Percentiles rank a stretch among this genome's conserved stretches.
phyloP scores from a whole-genome alignment of 2,329 filamentous ascomycete genomes.

The Aquanectria penicillioides region DNA sequence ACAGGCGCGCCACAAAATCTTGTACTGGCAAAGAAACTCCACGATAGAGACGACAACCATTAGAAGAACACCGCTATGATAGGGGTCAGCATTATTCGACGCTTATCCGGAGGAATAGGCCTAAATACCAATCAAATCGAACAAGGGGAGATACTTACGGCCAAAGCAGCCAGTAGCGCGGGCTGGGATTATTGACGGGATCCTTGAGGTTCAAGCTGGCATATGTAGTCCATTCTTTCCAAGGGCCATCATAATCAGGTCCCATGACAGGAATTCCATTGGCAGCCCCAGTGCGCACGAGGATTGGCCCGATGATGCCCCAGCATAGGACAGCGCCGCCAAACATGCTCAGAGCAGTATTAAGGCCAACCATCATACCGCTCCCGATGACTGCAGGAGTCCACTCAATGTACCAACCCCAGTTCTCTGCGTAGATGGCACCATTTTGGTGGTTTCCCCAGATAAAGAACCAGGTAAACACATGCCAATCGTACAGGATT shows the following conservation, averaged over 20 bases:
- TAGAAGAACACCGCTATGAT: constrained; percentile 51
- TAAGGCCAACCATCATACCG: constrained; percentile 56
- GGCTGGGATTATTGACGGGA: constrained; percentile 40
- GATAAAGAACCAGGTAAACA: constrained; percentile 61
- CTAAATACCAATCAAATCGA: no score
- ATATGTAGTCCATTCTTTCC: no score
- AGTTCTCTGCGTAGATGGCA: constrained; percentile 64
- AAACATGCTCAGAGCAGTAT: constrained; percentile 65
- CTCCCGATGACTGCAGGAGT: constrained; percentile 68
- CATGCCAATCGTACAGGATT: constrained; percentile 65
- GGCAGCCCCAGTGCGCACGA: constrained; percentile 58
- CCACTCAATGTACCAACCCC: constrained; percentile 67
- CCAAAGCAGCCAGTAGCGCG: constrained; percentile 52
- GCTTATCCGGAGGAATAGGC: no score
- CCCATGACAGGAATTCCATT: constrained; percentile 54
- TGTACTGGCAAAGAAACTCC: constrained; percentile 48
- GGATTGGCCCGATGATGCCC: constrained; percentile 58
- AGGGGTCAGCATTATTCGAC: no score
- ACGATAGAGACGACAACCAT: constrained; percentile 47
- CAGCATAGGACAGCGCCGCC: constrained; percentile 62
- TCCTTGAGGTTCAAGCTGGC: background rate
- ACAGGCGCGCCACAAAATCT: constrained; percentile 13
- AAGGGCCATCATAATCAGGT: no score
- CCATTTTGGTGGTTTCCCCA: constrained; percentile 62
- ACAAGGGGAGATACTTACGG: no score